Base-by-base conservation (phyloP, 2,329 filamentous ascomycete species). In the Fusarium coffeatum region DNA sequence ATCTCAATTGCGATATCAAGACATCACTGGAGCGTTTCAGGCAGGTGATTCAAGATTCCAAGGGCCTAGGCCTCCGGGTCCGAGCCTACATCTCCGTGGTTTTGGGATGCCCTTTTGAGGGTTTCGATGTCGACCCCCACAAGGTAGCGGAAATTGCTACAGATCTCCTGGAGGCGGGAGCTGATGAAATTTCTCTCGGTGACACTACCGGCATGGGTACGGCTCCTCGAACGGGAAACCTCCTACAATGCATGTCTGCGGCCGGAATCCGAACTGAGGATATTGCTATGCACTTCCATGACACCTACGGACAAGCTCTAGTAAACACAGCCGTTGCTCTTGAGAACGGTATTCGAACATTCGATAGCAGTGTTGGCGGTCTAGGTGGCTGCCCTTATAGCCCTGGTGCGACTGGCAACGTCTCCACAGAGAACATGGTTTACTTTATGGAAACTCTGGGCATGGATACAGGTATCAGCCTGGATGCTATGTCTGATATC, bases 131-230 rank as follows among this genome's bases (percentile, higher is more conserved):
- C 5, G 83, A 90, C 72, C 89, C 89, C 32, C 85, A 86, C 75
- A 84, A 82, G 66, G 89, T 92, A 1, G 89, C 89, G 1, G 86
- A 91, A 71, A 88, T 92, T 46, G 90, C 92, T 1, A 87, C 84
- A 64, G 89, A 84, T 75, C 81, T 97, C 50, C 84, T 97, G 2
- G 92, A 94, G 76, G 92, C 95, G 84, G 94, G 94, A 20, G 94
- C 93, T 22, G 93, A 97, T 76, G 93, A 97, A 83, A 94, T 98
- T 72, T 92, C 92, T 3, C 87, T 97, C 1, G 94, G 93, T 9
- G 94, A 97, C 76, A 98, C 94, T 0, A 95, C 94, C 0, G 94
- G 94, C 20, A 94, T 97, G 87, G 94, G 94, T 32, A 97, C 93
- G 0, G 90, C 89, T n/a, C 90, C 89, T 20, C 84, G 88, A 59